Base-by-base conservation (phyloP, 1,284 basidiomycete species). In the Exsudoporus floridanus region DNA sequence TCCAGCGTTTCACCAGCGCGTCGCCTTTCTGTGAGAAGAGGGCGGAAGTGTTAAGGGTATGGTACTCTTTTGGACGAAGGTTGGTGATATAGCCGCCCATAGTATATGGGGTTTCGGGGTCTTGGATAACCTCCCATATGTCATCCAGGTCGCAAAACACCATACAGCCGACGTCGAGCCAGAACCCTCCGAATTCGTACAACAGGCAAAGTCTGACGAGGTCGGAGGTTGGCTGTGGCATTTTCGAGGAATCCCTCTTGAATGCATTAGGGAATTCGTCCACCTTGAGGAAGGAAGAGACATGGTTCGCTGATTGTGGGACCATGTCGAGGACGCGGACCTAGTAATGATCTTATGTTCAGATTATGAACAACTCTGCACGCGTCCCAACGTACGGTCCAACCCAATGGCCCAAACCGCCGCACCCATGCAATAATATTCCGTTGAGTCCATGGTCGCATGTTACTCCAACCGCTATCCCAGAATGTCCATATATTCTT, bases 161-260 rank as follows among this genome's bases (percentile, higher is more conserved):
- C 52, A 54, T 54, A n/a, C 52, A 54, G 14, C 43, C 6, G 33
- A 54, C 52, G 14, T 54, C 52, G 33, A 54, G 51, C 52, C 52
- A 54, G 23, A 54, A 21, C 3, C 52, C 52, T 33, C 52, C 52
- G 28, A 36, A 54, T 36, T 54, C 38, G 23, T 54, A 54, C 5
- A 54, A 36, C 5, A 54, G 38, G 10, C 43, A 52, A 23, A 54
- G 43, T 33, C 52, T 46, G 38, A 54, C 38, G 16, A 54, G 52
- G 34, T 54, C 51, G 42, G 51, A 53, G 27, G 27, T 34, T 9
- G 50, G 14, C 7, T 54, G 51, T 13, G 43, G 43, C 3, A 41
- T 33, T 31, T 27, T 19, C 2, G 19, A 13, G 42, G 51, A 31
- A 40, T 27, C 27, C 7, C 18, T 21, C 18, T 36, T 23, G 9